Conservation (phyloP, 192 early-diverging fungal genomes). For the Coemansia sp. region DNA sequence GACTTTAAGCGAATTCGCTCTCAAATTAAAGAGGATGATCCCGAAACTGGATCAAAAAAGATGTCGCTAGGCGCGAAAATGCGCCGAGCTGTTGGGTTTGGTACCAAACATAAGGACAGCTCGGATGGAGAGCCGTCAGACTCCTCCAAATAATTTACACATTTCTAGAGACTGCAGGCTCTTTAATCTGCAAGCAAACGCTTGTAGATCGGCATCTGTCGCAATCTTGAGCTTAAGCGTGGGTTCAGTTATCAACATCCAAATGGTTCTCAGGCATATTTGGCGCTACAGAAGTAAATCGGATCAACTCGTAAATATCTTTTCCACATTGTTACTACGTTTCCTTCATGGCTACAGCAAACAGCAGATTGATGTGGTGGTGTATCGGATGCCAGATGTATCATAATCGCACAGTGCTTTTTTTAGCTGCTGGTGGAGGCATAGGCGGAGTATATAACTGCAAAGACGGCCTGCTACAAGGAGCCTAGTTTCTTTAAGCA, state of each 20-base stretch:
- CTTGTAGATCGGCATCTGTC: background rate
- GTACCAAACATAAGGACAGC: slow-evolving; percentile 1
- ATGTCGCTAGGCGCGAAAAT: slow-evolving; percentile 39
- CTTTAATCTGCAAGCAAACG: background rate
- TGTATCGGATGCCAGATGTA: background rate
- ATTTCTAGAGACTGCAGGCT: background rate
- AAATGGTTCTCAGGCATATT: background rate
- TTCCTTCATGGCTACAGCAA: background rate
- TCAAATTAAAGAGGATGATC: slow-evolving; percentile 12
- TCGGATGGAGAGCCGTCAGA: background rate
- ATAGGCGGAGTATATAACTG: background rate
- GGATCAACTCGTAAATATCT: background rate
- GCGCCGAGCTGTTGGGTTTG: slow-evolving; percentile 38
- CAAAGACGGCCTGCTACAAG: background rate
- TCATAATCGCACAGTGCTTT: background rate
- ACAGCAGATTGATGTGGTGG: background rate
- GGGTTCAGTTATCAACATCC: background rate
- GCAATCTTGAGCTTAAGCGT: background rate
- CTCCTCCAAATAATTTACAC: background rate
- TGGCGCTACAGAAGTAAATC: background rate
- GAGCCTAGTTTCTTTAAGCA: background rate
- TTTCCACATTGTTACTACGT: background rate
- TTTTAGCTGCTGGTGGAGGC: background rate
- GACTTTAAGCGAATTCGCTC: slow-evolving; percentile 30
- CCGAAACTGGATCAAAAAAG: background rate